Evolutionary conservation across 2,329 filamentous ascomycete species (phyloP).

Genomic region (Drechmeria coniospora): DNA sequence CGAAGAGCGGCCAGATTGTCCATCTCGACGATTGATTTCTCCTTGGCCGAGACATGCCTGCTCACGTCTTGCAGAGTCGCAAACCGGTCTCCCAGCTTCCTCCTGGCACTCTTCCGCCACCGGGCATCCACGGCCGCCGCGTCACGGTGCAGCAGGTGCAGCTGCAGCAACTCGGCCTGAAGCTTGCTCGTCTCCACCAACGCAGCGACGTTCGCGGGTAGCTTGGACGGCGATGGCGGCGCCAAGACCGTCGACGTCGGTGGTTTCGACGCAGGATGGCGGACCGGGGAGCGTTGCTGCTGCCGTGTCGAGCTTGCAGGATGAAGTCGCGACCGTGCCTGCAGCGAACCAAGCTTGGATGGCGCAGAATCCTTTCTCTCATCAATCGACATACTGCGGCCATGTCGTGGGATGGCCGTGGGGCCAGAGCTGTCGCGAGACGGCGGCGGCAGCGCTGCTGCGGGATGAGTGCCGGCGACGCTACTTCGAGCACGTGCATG

Average conservation of each 20-base stretch:
- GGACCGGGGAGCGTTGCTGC: constrained; percentile 52
- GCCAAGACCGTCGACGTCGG: constrained; percentile 41
- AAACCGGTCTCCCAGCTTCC: constrained; percentile 31
- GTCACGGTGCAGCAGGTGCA: constrained; percentile 47
- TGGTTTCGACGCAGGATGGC: constrained; percentile 44
- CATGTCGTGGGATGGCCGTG: constrained; percentile 6
- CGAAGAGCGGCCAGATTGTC: constrained; percentile 36
- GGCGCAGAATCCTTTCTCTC: constrained; percentile 6
- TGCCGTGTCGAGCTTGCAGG: constrained; percentile 48
- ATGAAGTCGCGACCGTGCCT: constrained; percentile 22
- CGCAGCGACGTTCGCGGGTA: constrained; percentile 42
- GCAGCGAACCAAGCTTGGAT: constrained; percentile 6
- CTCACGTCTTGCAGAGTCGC: constrained; percentile 18
- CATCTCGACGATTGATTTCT: constrained; percentile 29
- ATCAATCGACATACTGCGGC: constrained; percentile 7
- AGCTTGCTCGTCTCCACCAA: constrained; percentile 41
- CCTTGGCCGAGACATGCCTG: constrained; percentile 17
- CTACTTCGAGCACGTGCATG: constrained; percentile 19
- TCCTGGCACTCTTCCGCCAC: constrained; percentile 42
- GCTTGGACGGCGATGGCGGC: constrained; percentile 45
- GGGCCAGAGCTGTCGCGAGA: constrained; percentile 9
- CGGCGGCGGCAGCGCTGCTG: constrained; percentile 16
- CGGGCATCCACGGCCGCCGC: constrained; percentile 25
- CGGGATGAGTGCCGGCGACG: constrained; percentile 11
- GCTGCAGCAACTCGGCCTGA: constrained; percentile 49